Evolutionary conservation across 495 filamentous ascomycete genomes (phyloP).

Genomic region (Trichoderma reesei): DNA sequence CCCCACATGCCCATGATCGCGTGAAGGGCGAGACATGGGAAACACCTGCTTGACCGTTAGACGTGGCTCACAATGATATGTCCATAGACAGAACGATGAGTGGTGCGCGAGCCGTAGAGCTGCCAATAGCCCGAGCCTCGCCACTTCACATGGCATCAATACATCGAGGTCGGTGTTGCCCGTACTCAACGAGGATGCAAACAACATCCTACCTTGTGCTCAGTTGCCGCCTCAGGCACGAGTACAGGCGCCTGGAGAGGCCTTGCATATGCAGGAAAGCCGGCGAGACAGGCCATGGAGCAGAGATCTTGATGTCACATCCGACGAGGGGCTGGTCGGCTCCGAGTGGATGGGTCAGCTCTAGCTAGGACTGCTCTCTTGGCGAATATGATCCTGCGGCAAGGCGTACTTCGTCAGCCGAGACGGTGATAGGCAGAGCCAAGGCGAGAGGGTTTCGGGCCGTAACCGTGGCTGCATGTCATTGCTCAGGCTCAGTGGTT

Average conservation of each 20-base stretch:
- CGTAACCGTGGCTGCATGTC: not conserved
- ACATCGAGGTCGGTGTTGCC: not conserved
- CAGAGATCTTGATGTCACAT: slow-evolving; percentile 7
- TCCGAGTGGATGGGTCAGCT: not conserved
- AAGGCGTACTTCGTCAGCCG: not conserved
- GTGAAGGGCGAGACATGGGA: not conserved
- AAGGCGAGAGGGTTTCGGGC: not conserved
- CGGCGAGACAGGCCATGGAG: not conserved
- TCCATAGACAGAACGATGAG: not conserved
- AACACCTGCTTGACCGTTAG: not conserved
- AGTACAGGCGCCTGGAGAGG: not conserved
- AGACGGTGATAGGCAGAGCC: not conserved
- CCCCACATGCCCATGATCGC: not conserved
- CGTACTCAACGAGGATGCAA: not conserved
- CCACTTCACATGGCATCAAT: not conserved
- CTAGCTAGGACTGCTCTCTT: not conserved
- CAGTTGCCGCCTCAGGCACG: not conserved
- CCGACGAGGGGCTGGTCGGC: not conserved
- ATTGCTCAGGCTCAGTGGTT: not conserved
- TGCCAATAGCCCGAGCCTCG: not conserved
- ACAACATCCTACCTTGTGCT: not conserved
- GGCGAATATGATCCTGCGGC: not conserved
- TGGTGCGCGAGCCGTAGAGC: not conserved
- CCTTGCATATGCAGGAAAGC: not conserved
- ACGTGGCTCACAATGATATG: not conserved